A percentile compares a stretch with the other conserved stretches of the same genome.
phyloP scores from a whole-genome alignment of 1,284 basidiomycete genomes.

The Trametes polyzona region DNA sequence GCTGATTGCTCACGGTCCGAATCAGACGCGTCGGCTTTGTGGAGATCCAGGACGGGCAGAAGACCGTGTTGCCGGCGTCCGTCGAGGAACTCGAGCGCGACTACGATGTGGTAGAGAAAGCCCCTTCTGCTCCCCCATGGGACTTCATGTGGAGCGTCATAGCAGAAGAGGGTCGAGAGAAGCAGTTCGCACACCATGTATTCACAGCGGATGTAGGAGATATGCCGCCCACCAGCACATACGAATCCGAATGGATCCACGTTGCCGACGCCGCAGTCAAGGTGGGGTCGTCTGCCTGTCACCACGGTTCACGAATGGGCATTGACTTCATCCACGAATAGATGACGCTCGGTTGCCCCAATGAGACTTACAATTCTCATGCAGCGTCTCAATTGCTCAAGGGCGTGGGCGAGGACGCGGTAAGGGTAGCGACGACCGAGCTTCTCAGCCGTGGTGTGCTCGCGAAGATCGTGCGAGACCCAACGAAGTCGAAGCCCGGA shows the following conservation, averaged over 20 bases:
- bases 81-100: constrained; percentile 49
- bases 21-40: constrained; percentile 61
- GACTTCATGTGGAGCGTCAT: constrained; percentile 75
- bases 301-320: not conserved
- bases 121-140: constrained; percentile 50
- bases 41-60: constrained; percentile 44
- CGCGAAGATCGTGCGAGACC: constrained; percentile 68
- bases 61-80: constrained; percentile 47
- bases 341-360: constrained; percentile 79
- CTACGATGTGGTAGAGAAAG: constrained; percentile 56
- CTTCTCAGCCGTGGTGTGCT: constrained; percentile 65
- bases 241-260: constrained; percentile 43
- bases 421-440: constrained; percentile 58
- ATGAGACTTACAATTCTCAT: constrained; percentile 65
- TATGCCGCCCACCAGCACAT: constrained; percentile 37
- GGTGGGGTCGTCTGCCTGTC: constrained; percentile 48
- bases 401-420: constrained; percentile 53
- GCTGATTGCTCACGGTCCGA: not conserved
- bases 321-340: constrained; percentile 31
- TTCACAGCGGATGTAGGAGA: constrained; percentile 54
- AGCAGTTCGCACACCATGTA: constrained; percentile 60
- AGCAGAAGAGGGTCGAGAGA: constrained; percentile 78
- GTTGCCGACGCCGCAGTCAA: constrained; percentile 74
- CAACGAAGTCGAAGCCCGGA: constrained; percentile 63
- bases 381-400: constrained; percentile 60